These are phyloP conservation scores for Aschersonia sp. DNA, from an alignment of 2,329 filamentous ascomycete genomes.

Conservation along the genomic window DNA sequence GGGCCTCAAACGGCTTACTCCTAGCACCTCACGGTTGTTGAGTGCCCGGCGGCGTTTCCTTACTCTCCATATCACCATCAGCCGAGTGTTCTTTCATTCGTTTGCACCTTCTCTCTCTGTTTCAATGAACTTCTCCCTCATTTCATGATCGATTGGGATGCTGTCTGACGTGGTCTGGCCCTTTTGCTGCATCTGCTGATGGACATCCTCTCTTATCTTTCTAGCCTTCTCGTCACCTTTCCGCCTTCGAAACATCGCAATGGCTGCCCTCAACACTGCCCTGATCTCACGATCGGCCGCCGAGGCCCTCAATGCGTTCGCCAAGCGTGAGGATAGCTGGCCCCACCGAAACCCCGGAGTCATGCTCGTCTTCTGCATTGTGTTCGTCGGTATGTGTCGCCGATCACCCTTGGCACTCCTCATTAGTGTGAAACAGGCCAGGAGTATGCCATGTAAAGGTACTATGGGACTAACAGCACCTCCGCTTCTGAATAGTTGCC, in stretches of 20 bases:
- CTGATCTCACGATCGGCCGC: slow-evolving; percentile 18
- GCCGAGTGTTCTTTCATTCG: no score
- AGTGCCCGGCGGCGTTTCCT: no score
- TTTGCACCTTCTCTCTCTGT: no score
- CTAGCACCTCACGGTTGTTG: no score
- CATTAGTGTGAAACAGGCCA: no score
- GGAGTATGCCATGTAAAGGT: no score
- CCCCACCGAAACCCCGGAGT: slow-evolving; percentile 22
- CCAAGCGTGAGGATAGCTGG: slow-evolving; percentile 26
- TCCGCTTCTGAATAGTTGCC: slow-evolving; percentile 13
- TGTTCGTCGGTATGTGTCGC: slow-evolving; percentile 21
- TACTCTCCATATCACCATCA: no score
- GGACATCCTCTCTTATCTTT: background rate
- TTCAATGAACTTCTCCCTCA: no score
- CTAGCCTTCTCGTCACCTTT: background rate
- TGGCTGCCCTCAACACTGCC: slow-evolving; percentile 24
- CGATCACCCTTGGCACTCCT: background rate
- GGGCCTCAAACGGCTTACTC: no score
- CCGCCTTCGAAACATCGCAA: slow-evolving; percentile 7
- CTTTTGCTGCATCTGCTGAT: no score
- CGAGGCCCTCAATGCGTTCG: slow-evolving; percentile 18
- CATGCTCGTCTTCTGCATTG: slow-evolving; percentile 28
- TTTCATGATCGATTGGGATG: no score
- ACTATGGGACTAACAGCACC: background rate
- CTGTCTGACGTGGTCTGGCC: no score